Evolutionary conservation across 2,329 filamentous ascomycete genomes (phyloP).

Genomic region (Claviceps humidiphila): DNA sequence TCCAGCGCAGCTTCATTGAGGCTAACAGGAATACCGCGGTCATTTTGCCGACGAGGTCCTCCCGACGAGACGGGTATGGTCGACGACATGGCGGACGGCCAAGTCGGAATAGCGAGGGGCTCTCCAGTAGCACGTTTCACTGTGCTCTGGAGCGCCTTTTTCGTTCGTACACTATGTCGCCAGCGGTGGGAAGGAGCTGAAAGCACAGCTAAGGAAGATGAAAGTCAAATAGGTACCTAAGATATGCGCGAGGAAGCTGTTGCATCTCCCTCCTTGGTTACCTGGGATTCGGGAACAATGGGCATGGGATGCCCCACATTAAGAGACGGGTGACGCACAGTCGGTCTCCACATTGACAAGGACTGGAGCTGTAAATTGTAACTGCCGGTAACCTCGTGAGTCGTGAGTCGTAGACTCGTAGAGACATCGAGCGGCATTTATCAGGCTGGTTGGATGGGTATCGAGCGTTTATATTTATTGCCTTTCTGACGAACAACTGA

Average conservation of each 20-base stretch:
- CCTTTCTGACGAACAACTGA: not conserved
- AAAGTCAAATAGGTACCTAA: not conserved
- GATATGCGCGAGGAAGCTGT: not conserved
- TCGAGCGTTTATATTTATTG: not conserved
- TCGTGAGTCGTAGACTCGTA: no score
- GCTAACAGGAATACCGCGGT: slow-evolving; percentile 54
- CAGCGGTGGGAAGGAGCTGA: not conserved
- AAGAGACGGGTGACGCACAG: not conserved
- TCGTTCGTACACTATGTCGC: not conserved
- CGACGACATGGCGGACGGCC: slow-evolving; percentile 10
- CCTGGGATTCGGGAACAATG: not conserved
- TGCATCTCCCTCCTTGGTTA: not conserved
- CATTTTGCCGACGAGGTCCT: slow-evolving; percentile 9
- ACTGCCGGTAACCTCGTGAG: no score
- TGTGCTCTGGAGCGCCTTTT: not conserved
- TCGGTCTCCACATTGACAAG: not conserved
- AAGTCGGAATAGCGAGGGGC: not conserved
- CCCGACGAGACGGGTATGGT: slow-evolving; percentile 4
- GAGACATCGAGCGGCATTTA: not conserved
- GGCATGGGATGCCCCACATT: not conserved
- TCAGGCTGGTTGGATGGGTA: not conserved
- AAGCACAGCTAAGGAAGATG: not conserved
- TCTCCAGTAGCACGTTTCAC: slow-evolving; percentile 2
- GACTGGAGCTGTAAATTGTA: no score
- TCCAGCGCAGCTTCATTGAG: slow-evolving; percentile 93